Evolutionary conservation across 495 filamentous ascomycete species (phyloP), one percentile per base, ranked within the genome.

Genomic region (Penicillium cataractarum): DNA sequence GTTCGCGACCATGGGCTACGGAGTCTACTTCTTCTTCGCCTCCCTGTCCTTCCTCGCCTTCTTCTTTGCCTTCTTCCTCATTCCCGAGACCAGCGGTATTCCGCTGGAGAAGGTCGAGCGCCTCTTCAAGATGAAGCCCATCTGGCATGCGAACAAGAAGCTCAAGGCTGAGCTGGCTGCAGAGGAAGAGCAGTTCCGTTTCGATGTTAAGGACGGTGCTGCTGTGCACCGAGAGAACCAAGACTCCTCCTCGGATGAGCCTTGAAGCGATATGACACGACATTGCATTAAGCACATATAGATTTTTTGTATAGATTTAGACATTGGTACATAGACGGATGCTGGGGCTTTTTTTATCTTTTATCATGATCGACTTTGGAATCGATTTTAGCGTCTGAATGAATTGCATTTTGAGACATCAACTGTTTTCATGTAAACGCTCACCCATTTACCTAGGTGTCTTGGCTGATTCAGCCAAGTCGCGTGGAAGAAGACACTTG

Each of bases 1-100:
- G 87, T 91, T 92, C 74, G 72, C 82, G 40, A 78, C 76, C 39
- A 89, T 91, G 83, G 80, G 79, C 32, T 90, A 89, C 66, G 90
- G 88, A 22, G 89, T 91, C 4, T 92, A 90, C 76, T 90, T 91
- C 74, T 91, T 92, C 80, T 92, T 92, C 65, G 88, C 88, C 2
- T 83, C 83, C 3, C 75, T 91, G 64, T 90, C 91, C 87, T 78
- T 90, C 13, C 65, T 84, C 13, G 87, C 86, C 26, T 83, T 89
- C 49, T 57, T 86, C 64, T 92, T 90, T 66, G 84, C 90, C 33
- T 89, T 80, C 78, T 85, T 89, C 71, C 81, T 82, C 35, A 78
- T 91, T 2, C 88, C 87, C 2, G 89, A 91, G 77, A 92, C 87
- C 4, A 86, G 83, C 17, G 85, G 86, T 35, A 67, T 84, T 33